phyloP scores from a whole-genome alignment of 2,329 filamentous ascomycete species.

The Aschersonia sp. region DNA sequence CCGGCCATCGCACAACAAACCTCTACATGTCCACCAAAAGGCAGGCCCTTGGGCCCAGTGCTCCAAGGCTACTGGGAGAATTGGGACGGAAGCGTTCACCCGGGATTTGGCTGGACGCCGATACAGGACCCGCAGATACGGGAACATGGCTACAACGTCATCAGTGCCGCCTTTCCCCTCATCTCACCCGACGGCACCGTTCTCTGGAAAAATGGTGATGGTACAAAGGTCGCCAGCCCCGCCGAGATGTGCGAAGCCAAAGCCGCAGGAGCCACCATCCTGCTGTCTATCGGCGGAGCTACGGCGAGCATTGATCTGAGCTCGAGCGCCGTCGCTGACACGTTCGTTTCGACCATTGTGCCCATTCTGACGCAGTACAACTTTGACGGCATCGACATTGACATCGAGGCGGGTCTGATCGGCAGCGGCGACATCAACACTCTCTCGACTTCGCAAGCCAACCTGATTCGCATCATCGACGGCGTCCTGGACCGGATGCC shows the following conservation, averaged over 20 bases:
- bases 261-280: conserved; percentile 16
- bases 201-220: conserved; percentile 18
- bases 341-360: conserved; percentile 18
- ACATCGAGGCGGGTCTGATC: conserved; percentile 17
- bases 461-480: conserved; percentile 21
- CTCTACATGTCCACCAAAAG: conserved; percentile 16
- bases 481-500: conserved; percentile 31
- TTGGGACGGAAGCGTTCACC: conserved; percentile 20
- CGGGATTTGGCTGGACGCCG: conserved; percentile 17
- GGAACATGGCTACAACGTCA: conserved; percentile 19
- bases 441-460: conserved; percentile 17
- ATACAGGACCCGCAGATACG: conserved; percentile 14
- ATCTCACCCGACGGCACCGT: conserved; percentile 18
- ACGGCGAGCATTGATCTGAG: conserved; percentile 18
- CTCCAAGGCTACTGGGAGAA: conserved; percentile 22
- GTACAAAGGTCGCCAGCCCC: conserved; percentile 15
- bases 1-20: conserved; percentile 6
- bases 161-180: conserved; percentile 19
- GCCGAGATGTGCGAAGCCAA: conserved; percentile 19
- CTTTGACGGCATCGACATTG: conserved; percentile 22
- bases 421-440: conserved; percentile 15
- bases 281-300: conserved; percentile 20
- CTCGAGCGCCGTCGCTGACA: conserved; percentile 16
- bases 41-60: conserved; percentile 17
- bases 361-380: conserved; percentile 20